phyloP scores from a whole-genome alignment of 1,284 basidiomycete species.

The Puccinia coronata region DNA sequence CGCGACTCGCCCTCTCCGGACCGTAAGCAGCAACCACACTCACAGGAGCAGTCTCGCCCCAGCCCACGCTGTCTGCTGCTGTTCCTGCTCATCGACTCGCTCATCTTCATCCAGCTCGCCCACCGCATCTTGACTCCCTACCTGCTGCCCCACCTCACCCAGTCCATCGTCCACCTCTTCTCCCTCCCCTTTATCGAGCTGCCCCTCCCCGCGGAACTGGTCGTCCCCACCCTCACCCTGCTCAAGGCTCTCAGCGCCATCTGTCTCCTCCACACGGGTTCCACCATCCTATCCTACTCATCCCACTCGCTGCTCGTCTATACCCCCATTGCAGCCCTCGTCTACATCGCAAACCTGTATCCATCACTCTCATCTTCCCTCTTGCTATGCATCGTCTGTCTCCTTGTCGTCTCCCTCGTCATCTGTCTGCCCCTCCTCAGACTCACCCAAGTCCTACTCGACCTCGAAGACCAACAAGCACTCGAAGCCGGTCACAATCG shows the following conservation, averaged over 20 bases:
- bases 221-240: background rate
- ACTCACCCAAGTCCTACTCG: slow-evolving; percentile 3
- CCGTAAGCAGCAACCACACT: too few relatives aligned
- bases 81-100: too few relatives aligned
- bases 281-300: background rate
- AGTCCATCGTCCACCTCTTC: background rate
- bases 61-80: too few relatives aligned
- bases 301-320: background rate
- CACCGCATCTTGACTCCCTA: too few relatives aligned
- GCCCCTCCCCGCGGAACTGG: too few relatives aligned
- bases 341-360: background rate
- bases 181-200: too few relatives aligned
- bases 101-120: too few relatives aligned
- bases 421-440: slow-evolving; percentile 12
- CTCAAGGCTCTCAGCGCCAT: background rate
- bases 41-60: too few relatives aligned
- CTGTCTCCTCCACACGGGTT: background rate
- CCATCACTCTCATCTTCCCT: background rate
- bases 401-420: background rate
- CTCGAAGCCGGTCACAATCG: too few relatives aligned
- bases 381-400: background rate
- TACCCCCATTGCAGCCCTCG: background rate
- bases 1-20: too few relatives aligned
- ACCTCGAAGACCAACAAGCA: slow-evolving; percentile 2
- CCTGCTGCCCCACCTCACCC: too few relatives aligned